Conservation (phyloP, 139 green algal species). For the Coelastrella sp. region DNA sequence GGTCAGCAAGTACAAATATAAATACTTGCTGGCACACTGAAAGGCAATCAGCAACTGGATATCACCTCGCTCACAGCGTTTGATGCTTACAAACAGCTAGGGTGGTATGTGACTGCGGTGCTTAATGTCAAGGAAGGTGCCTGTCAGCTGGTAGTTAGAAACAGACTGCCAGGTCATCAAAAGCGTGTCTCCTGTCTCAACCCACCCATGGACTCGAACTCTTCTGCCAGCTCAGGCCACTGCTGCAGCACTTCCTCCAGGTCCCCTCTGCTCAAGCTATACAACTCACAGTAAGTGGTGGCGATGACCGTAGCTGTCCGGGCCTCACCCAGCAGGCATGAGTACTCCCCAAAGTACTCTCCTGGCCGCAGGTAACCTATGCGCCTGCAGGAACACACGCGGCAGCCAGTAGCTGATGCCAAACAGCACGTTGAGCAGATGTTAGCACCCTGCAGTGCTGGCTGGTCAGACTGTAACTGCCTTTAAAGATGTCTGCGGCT, state of each 20-base stretch:
- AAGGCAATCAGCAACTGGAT: neutral
- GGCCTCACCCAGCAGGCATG: constrained; percentile 58
- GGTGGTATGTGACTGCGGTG: too few species aligned
- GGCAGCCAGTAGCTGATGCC: too few species aligned
- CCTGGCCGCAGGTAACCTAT: constrained; percentile 52
- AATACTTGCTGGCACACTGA: neutral
- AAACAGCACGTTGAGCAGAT: too few species aligned
- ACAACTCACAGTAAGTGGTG: constrained; percentile 65
- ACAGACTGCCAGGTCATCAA: too few species aligned
- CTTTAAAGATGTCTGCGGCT: too few species aligned
- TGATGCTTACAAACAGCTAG: too few species aligned
- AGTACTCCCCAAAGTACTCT: constrained; percentile 67
- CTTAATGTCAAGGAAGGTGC: too few species aligned
- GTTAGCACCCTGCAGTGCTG: too few species aligned
- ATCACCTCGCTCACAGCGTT: too few species aligned
- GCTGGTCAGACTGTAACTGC: too few species aligned
- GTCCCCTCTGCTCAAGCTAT: constrained; percentile 58
- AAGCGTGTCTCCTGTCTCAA: neutral
- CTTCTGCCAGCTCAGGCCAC: constrained; percentile 60
- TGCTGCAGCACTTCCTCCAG: constrained; percentile 65
- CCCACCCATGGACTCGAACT: constrained; percentile 61
- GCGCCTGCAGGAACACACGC: constrained; percentile 25
- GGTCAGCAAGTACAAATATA: too few species aligned
- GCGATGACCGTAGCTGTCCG: constrained; percentile 55
- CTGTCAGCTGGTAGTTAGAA: too few species aligned